Evolutionary conservation across 2,329 filamentous ascomycete genomes (phyloP).

Genomic region (Hysterium pulicare): DNA sequence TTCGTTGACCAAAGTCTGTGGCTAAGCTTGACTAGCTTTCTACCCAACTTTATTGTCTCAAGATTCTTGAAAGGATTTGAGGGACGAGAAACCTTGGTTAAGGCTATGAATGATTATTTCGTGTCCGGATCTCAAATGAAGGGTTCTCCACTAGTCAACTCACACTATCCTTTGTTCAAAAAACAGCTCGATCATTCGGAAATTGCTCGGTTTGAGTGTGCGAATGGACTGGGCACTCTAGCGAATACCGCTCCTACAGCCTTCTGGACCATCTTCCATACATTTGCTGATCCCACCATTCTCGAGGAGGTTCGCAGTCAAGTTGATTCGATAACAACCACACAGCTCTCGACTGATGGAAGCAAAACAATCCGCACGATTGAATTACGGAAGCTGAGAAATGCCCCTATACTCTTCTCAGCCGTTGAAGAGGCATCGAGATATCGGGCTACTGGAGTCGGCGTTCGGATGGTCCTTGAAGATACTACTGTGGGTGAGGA

Average conservation of each 20-base stretch:
- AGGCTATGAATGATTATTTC: conserved; percentile 42
- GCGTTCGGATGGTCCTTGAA: conserved; percentile 34
- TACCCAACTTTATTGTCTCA: too few relatives aligned
- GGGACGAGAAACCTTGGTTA: conserved; percentile 31
- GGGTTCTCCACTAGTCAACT: conserved; percentile 36
- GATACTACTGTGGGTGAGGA: conserved; percentile 36
- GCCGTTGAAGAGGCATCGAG: conserved; percentile 44
- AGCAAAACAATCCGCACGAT: conserved; percentile 30
- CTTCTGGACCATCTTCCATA: conserved; percentile 42
- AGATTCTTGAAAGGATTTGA: too few relatives aligned
- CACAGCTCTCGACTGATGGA: neutral
- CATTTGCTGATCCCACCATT: conserved; percentile 32
- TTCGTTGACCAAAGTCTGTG: too few relatives aligned
- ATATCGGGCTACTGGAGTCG: conserved; percentile 36
- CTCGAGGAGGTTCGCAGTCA: conserved; percentile 33
- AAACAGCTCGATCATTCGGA: conserved; percentile 39
- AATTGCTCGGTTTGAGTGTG: conserved; percentile 43
- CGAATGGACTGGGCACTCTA: conserved; percentile 39
- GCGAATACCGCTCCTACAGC: conserved; percentile 40
- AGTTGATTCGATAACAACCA: conserved; percentile 6
- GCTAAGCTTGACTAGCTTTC: too few relatives aligned
- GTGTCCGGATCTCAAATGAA: conserved; percentile 36
- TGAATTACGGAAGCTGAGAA: too few relatives aligned
- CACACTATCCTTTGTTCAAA: too few relatives aligned
- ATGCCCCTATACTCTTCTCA: conserved; percentile 40